These are phyloP conservation scores for Lichtheimia ramosa DNA, from an alignment of 371 early-diverging fungal genomes.

Conservation along the genomic window DNA sequence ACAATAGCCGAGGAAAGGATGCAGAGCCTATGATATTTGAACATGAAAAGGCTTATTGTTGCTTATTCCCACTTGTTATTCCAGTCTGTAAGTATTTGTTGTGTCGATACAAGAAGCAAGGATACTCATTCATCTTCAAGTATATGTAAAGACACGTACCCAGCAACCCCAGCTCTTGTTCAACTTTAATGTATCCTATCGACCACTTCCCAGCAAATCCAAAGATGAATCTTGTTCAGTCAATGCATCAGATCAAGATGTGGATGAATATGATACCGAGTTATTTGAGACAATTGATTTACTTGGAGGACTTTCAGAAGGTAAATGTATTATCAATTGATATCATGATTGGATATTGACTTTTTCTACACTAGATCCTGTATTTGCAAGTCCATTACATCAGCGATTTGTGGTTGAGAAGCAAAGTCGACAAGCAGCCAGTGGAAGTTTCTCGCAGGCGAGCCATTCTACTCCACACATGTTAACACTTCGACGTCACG, in stretches of 20 bases:
- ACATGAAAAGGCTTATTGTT: constrained; percentile 51
- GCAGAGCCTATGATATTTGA: constrained; percentile 45
- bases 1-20: constrained; percentile 52
- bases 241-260: constrained; percentile 48
- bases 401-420: constrained; percentile 44
- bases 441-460: constrained; percentile 22
- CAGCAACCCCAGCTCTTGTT: constrained; percentile 41
- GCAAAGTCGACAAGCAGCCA: constrained; percentile 22
- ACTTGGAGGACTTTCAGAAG: constrained; percentile 56
- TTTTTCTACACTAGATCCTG: constrained; percentile 21
- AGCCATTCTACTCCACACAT: constrained; percentile 16
- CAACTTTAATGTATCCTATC: constrained; percentile 48
- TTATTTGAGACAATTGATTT: constrained; percentile 63
- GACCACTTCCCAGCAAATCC: constrained; percentile 33
- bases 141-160: constrained; percentile 29
- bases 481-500: constrained; percentile 45
- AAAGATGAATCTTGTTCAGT: constrained; percentile 25
- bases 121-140: constrained; percentile 2
- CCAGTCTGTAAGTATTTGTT: constrained; percentile 55
- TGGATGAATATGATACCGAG: constrained; percentile 54
- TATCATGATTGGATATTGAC: background rate
- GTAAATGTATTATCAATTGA: constrained; percentile 23
- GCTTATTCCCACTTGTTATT: constrained; percentile 55
- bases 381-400: constrained; percentile 19
- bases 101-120: background rate